Evolutionary conservation across 2,329 filamentous ascomycete genomes (phyloP), one percentile per base, ranked within the genome.

Genomic region (Hypoxylon sp.): DNA sequence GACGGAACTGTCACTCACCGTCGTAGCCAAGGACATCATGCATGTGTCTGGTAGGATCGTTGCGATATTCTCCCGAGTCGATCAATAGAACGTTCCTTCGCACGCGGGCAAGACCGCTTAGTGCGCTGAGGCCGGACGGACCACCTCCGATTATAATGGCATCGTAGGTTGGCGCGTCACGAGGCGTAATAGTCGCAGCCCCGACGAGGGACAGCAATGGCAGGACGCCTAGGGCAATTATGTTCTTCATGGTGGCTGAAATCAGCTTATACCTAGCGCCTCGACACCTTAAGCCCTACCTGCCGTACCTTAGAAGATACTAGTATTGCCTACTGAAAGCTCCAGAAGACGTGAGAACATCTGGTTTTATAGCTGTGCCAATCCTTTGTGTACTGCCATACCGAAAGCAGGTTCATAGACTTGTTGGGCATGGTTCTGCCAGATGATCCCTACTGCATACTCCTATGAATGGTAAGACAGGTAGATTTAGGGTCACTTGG

Each of bases 11-110:
- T 47, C 22, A 50, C 74, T 68, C 73, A 88, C 88, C 88, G 56
- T 90, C 88, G 63, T 83, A 86, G 2, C 87, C 87, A 26, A 89
- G 80, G 0, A 90, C 85, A 74, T 90, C 88, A 76, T 90, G 88
- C 82, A 89, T 86, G 69, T 88, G 83, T 13, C 87, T 78, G 0
- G 88, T 90, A 0, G 82, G 78, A 1, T 58, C 81, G 73, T 90
- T 90, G 56, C 88, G 85, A 70, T 90, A 90, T 31, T 83, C 80
- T 11, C 83, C 85, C 19, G 86, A 88, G 74, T 90, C 88, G 58
- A 90, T 84, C 46, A 90, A 75, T 6, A 89, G 78, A 0, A 84
- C 83, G 5, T 82, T 85, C 13, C 87, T 82, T 11, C 84, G 83
- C 13, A 90, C 87, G 14, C 88, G 85, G 5, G 85, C 87, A n/a